Base-by-base conservation (phyloP, 768 basidiomycete genomes). In the Collybiopsis confluens region DNA sequence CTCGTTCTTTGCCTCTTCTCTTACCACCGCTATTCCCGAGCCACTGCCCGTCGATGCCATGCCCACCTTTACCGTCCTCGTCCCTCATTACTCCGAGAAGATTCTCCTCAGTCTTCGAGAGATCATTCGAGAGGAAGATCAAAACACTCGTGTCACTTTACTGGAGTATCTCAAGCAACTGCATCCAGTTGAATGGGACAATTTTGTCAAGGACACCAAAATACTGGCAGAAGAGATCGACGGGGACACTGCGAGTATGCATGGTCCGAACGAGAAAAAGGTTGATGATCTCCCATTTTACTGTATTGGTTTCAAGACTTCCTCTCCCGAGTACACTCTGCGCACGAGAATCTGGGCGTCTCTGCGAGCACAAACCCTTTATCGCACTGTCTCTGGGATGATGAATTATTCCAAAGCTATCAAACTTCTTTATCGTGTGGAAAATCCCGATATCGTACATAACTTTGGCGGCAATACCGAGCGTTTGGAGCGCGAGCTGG, bases 371-470 rank as follows among this genome's bases (percentile, higher is more conserved):
- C 97, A 99, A 72, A 99, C 97, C 0, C 82, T 99, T 28, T 99
- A 99, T 70, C 88, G 97, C 58, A 99, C 97, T 10, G 93, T 98
- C 18, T 98, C 97, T 4, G 97, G 97, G 57, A 98, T 99, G 92
- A 98, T 99, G 97, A 98, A 99, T 75, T 99, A 99, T 73, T 90
- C 93, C 64, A 99, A 99, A 73, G 97, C 97, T 23, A 96, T 99
- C 85, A 99, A 99, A 70, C 81, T 99, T 35, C 81, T 98, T 18
- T 98, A 98, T 70, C 91, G 97, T 33, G 96, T 99, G 57, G 97
- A 98, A 73, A 98, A 98, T 70, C 97, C 97, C 7, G 92, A 93
- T 68, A 89, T 98, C 53, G 97, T 99, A 1, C 93, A 98, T 66
- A 82, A 83, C 56, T 96, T 98, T 70, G 93, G 91, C 37, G 95